phyloP scores from a whole-genome alignment of 2,329 filamentous ascomycete genomes.

The Plenodomus lindquistii region DNA sequence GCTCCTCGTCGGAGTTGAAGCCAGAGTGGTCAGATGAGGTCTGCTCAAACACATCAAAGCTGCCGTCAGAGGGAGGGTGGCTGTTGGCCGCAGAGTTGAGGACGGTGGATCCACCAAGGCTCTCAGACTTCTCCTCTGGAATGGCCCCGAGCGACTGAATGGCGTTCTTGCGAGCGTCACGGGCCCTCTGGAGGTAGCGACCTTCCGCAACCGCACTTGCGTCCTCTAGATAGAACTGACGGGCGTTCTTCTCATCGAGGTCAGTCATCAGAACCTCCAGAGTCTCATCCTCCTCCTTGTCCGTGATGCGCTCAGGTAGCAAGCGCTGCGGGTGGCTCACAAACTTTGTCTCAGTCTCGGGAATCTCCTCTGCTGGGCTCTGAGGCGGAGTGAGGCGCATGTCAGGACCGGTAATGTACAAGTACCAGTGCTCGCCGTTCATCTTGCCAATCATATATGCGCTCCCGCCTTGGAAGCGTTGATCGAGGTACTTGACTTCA shows the following conservation, averaged over 20 bases:
- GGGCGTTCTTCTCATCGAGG: conserved; percentile 66
- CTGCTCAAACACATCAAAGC: conserved; percentile 81
- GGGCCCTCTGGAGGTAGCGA: conserved; percentile 70
- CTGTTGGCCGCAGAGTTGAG: conserved; percentile 48
- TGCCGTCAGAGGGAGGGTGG: conserved; percentile 54
- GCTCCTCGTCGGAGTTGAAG: conserved; percentile 60
- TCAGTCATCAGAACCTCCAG: conserved; percentile 71
- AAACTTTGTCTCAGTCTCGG: conserved; percentile 62
- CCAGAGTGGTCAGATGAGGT: conserved; percentile 66
- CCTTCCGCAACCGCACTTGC: conserved; percentile 89
- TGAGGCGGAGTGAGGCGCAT: conserved; percentile 78
- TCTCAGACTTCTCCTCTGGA: conserved; percentile 52
- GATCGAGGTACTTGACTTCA: conserved; percentile 90
- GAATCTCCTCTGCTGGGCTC: conserved; percentile 64
- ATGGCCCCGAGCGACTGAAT: conserved; percentile 64
- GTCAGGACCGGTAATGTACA: conserved; percentile 91
- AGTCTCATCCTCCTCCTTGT: conserved; percentile 71
- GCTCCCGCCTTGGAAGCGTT: conserved; percentile 87
- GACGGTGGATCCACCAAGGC: conserved; percentile 39
- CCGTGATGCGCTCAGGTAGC: conserved; percentile 46
- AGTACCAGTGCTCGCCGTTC: conserved; percentile 99
- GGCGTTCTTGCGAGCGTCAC: conserved; percentile 64
- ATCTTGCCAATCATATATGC: conserved; percentile 99
- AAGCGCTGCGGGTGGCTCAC: conserved; percentile 63
- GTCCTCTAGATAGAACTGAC: conserved; percentile 73